These are phyloP conservation scores for Rubroboletus satanas DNA, from an alignment of 768 basidiomycete species.

Conservation along the genomic window DNA sequence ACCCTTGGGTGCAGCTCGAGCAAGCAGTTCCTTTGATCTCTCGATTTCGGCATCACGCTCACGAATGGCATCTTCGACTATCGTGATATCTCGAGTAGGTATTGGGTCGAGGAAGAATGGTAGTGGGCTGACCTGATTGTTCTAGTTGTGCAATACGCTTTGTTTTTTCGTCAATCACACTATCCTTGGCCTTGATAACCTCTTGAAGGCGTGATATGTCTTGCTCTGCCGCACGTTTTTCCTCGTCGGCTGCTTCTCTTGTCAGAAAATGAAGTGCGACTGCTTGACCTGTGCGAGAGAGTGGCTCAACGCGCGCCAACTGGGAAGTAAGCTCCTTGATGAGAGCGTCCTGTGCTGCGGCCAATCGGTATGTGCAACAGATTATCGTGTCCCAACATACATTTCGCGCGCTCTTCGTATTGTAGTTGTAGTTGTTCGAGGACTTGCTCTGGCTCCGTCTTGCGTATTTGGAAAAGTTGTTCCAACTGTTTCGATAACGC, in stretches of 20 bases:
- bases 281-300: conserved; percentile 46
- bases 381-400: conserved; percentile 33
- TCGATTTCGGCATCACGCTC: conserved; percentile 67
- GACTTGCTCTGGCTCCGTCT: conserved; percentile 62
- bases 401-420: conserved; percentile 48
- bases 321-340: conserved; percentile 47
- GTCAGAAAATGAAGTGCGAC: conserved; percentile 64
- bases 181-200: conserved; percentile 41
- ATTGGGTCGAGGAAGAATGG: not conserved
- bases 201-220: conserved; percentile 45
- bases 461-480: conserved; percentile 52
- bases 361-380: conserved; percentile 2
- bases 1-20: conserved; percentile 40
- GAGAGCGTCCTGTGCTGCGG: conserved; percentile 52
- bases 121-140: conserved; percentile 41
- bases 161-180: conserved; percentile 41
- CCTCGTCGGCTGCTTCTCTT: conserved; percentile 68
- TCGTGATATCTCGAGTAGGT: conserved; percentile 1
- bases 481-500: conserved; percentile 53
- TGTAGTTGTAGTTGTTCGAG: conserved; percentile 46
- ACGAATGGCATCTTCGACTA: conserved; percentile 49
- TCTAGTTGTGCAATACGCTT: conserved; percentile 45
- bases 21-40: conserved; percentile 42
- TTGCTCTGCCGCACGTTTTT: conserved; percentile 50
- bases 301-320: conserved; percentile 51